Evolutionary conservation across 192 early-diverging fungal genomes (phyloP), one percentile per base, ranked within the genome.

Genomic region (Cladochytrium replicatum): DNA sequence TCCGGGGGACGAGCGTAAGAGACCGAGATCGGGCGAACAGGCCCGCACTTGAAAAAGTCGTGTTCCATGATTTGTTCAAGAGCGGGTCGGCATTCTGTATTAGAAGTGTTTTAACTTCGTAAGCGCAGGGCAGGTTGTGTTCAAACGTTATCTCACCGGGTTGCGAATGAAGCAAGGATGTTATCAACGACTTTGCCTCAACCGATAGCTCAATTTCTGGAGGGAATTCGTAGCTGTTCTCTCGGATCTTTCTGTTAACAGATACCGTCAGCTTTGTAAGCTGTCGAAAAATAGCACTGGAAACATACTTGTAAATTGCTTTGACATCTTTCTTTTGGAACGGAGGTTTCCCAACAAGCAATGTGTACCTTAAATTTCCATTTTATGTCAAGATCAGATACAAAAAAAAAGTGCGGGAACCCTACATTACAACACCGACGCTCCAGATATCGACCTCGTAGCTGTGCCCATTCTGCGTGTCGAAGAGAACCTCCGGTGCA

Each of bases 371-470:
- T 37, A 37, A 37, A 37, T 13, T 13, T 37, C 13, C 13, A 37
- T 37, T 37, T 37, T 28, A 6, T 45, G 27, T 46, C 40, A 29
- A 9, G 27, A 38, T 6, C 6, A 6, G 17, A 52, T 51, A n/a
- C 43, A 6, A 25, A 7, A 48, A 52, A 52, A 49, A 49, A 17
- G 8, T 19, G 28, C 25, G 11, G 41, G 19, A 30, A n/a, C 52
- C 65, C 30, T 74, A 94, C 81, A 93, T 83, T 25, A 97, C 71
- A 1, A 95, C 76, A 27, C 92, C 93, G 2, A 90, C 51, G 2
- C 86, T 85, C 95, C 95, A 99, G 56, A 94, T 82, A 47, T 99
- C 95, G 6, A 85, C 95, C 58, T 90, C 87, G 54, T 81, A 91
- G 42, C 86, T 87, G 60, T 99, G 93, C 5, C 93, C 91, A 0